phyloP scores from a whole-genome alignment of 2,329 filamentous ascomycete species.

The Stylonectria norvegica region DNA sequence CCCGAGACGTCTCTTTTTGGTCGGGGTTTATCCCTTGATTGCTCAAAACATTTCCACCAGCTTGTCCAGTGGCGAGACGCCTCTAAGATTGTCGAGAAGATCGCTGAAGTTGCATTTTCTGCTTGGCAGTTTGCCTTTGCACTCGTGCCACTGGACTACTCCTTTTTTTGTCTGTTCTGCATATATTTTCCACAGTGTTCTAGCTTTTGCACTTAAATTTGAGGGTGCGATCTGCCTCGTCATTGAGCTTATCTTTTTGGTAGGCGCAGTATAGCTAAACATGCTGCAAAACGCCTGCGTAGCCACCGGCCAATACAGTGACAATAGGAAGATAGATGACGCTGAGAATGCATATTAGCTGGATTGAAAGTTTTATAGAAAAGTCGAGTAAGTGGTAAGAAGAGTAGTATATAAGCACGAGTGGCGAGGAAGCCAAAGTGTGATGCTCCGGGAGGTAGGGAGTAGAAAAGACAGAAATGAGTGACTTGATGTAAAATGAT shows the following conservation, averaged over 20 bases:
- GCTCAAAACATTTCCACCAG: conserved; percentile 1
- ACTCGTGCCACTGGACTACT: background rate
- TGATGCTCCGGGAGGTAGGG: conserved; percentile 1
- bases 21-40: background rate
- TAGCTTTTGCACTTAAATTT: conserved; percentile 3
- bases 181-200: background rate
- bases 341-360: conserved; percentile 1
- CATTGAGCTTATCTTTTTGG: conserved; percentile 9
- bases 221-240: conserved; percentile 1
- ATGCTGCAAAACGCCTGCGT: conserved; percentile 5
- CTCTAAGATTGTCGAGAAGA: background rate
- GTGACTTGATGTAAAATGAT: background rate
- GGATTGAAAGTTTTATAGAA: conserved; percentile 1
- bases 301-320: conserved; percentile 7
- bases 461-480: conserved; percentile 2
- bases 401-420: too few relatives aligned
- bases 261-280: conserved; percentile 10
- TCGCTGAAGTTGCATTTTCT: conserved; percentile 3
- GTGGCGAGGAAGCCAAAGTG: background rate
- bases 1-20: conserved; percentile 1
- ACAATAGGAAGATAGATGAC: conserved; percentile 4
- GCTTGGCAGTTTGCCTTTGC: background rate
- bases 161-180: background rate
- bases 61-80: background rate
- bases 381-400: too few relatives aligned